Base-by-base conservation (phyloP, 2,329 filamentous ascomycete species). In the Tolypocladium endophyticum region DNA sequence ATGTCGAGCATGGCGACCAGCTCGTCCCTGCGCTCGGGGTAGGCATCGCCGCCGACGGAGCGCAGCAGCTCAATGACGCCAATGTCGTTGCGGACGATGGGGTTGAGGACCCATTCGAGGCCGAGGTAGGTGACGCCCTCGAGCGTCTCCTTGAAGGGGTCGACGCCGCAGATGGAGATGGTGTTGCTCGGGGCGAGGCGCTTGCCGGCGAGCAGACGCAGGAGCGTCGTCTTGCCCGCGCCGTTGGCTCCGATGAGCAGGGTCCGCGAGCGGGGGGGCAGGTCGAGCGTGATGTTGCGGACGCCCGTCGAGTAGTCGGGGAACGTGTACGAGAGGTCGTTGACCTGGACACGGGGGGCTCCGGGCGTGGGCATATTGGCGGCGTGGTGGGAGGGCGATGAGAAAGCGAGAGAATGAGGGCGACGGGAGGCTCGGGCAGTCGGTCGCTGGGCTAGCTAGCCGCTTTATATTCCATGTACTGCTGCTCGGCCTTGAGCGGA, bases 81-180 rank as follows among this genome's bases (percentile, higher is more conserved):
- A 66, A 99, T 96, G 74, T 99, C 94, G 36, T 88, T 95, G 57
- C 93, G 89, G 55, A 97, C 94, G 68, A 97, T 96, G 56, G 90
- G 90, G 78, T 97, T 97, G 12, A 99, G 83, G 3, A 97, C 94
- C 94, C 94, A 99, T 79, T 99, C 94, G 0, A 97, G 85, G 0
- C 94, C 94, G 9, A 99, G 88, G 74, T 99, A 99, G 28, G 93
- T 97, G 38, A 99, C 93, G 63, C 94, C 94, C 75, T 96, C 90
- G 35, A 97, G 85, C 14, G 87, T 86, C 41, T 92, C 83, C 73
- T 90, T 89, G 83, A 99, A 99, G 11, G 94, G 94, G 74, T 99
- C 94, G 56, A 90, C 85, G 63, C 89, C 90, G 56, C 85, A 88
- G 63, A 99, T 87, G 68, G 77, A 79, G 72, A 99, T 89, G 64